Evolutionary conservation across 116 monocot species (phyloP).

Genomic region (Dioscorea cayenensis): DNA sequence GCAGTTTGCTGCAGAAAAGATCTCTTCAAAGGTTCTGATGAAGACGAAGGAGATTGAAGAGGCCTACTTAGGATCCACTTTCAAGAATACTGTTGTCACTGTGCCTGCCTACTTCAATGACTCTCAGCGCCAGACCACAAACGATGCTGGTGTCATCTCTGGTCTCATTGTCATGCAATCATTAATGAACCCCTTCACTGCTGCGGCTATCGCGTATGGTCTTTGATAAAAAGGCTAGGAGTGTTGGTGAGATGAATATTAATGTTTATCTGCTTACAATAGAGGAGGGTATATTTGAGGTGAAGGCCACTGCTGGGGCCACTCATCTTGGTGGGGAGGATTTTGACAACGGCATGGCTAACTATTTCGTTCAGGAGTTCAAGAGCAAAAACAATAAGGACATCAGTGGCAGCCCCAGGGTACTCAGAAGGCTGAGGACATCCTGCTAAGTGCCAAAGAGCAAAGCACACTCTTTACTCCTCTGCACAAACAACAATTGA

Average conservation of each 20-base stretch:
- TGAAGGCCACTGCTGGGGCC: slow-evolving; percentile 29
- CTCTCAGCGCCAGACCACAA: slow-evolving; percentile 17
- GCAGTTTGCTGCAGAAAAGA: slow-evolving; percentile 29
- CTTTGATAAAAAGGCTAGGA: slow-evolving; percentile 23
- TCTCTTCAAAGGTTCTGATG: slow-evolving; percentile 26
- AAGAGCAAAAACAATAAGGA: slow-evolving; percentile 31
- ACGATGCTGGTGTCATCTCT: slow-evolving; percentile 24
- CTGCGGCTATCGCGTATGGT: too few relatives aligned
- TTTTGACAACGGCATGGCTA: slow-evolving; percentile 24
- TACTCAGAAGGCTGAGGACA: slow-evolving; percentile 25
- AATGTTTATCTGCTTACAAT: slow-evolving; percentile 26
- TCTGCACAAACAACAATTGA: slow-evolving; percentile 15
- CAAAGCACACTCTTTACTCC: slow-evolving; percentile 24
- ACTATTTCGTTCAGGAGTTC: slow-evolving; percentile 30
- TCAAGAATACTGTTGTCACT: slow-evolving; percentile 28
- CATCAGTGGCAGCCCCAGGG: slow-evolving; percentile 25
- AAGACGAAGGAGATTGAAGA: slow-evolving; percentile 29
- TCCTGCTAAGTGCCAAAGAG: slow-evolving; percentile 18
- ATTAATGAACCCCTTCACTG: slow-evolving; percentile 31
- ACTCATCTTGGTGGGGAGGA: slow-evolving; percentile 25
- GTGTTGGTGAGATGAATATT: slow-evolving; percentile 36
- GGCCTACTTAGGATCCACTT: slow-evolving; percentile 21
- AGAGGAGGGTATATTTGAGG: slow-evolving; percentile 23
- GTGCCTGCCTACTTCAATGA: slow-evolving; percentile 37
- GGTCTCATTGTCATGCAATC: slow-evolving; percentile 24